Base-by-base conservation (phyloP, 768 basidiomycete species). In the Podaxis sp. region DNA sequence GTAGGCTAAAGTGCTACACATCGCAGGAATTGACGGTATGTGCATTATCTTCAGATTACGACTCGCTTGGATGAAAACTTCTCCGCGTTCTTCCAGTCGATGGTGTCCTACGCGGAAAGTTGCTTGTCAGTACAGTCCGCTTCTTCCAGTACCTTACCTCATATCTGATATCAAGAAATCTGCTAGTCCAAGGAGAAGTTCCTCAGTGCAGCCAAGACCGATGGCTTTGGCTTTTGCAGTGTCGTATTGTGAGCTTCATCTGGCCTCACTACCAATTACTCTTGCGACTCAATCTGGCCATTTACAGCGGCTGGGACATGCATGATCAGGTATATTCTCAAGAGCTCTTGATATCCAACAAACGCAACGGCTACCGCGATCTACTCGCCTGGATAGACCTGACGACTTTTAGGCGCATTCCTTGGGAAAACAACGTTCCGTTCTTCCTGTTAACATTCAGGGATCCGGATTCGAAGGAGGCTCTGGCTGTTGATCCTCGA, bases 21-120 rank as follows among this genome's bases (percentile, higher is more conserved):
- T 53, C 12, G 12, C 49, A 79, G 77, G 81, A 15, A 80, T 93
- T 60, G 92, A 93, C 71, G 92, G 92, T 92, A 53, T 24, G 56
- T 52, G 39, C 54, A 26, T 22, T 58, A 26, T 30, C 13, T 24
- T 39, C 17, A 7, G 12, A 22, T 11, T 28, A 38, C 40, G 8
- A 12, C 17, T 39, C 24, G 8, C 49, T 51, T 13, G 49, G 26
- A 3, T 15, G 26, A 54, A 11, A 40, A 49, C 5, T 13, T 7
- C 22, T 5, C n/a, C 28, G 11, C 7, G 22, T 15, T 22, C 36
- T 30, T 22, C 36, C 66, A 95, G 94, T 96, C 39, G 96, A 99
- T 75, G 96, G 96, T 30, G 87, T 98, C 11, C 80, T 97, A 15
- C 84, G 96, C 36, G 96, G 96, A n/a, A 98, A 98, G 76, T 92